These are phyloP conservation scores for Mortierella polycephala DNA, from an alignment of 371 early-diverging fungal species.

Conservation along the genomic window DNA sequence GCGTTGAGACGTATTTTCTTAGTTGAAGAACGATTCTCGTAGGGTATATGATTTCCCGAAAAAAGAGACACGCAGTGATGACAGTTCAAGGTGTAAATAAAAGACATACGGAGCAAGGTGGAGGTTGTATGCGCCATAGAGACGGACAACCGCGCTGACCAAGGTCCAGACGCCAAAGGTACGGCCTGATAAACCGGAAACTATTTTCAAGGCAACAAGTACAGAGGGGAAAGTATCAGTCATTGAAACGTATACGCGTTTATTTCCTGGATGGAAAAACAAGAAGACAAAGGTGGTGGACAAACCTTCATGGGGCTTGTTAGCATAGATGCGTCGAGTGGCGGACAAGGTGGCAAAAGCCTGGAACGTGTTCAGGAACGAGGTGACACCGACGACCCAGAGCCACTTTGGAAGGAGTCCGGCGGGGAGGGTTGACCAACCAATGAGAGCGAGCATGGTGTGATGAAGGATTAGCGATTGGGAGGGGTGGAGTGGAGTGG, in stretches of 20 bases:
- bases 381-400: slow-evolving; percentile 73
- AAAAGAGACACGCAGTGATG: not conserved
- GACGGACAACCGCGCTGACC: slow-evolving; percentile 77
- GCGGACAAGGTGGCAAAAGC: slow-evolving; percentile 73
- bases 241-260: too few species aligned
- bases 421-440: slow-evolving; percentile 61
- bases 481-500: not conserved
- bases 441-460: slow-evolving; percentile 55
- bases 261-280: not conserved
- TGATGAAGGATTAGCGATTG: slow-evolving; percentile 9
- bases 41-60: not conserved
- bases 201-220: slow-evolving; percentile 51
- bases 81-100: not conserved
- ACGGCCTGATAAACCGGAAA: slow-evolving; percentile 75
- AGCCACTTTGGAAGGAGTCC: slow-evolving; percentile 77
- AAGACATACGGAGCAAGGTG: slow-evolving; percentile 70
- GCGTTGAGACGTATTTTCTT: not conserved
- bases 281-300: not conserved
- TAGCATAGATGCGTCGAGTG: slow-evolving; percentile 76
- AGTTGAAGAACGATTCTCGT: not conserved
- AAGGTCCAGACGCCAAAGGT: slow-evolving; percentile 87
- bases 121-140: slow-evolving; percentile 82
- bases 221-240: too few species aligned
- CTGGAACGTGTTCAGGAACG: slow-evolving; percentile 82
- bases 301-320: slow-evolving; percentile 67